A percentile compares a stretch with the other conserved stretches of the same genome.
These are phyloP conservation scores for Calonectria pteridis DNA, from an alignment of 2,329 filamentous ascomycete genomes.

Conservation along the genomic window DNA sequence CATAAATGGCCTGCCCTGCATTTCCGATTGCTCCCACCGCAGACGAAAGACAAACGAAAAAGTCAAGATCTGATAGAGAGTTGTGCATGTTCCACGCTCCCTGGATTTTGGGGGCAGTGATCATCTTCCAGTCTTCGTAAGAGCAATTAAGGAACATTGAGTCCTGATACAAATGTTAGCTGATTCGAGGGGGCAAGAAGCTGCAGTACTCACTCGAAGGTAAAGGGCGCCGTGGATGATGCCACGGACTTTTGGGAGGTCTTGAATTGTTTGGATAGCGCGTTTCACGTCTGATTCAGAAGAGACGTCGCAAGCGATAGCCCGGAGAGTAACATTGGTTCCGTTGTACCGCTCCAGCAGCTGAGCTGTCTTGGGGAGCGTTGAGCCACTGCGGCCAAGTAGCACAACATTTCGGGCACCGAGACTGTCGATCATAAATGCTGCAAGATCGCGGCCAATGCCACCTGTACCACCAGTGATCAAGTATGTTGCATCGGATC, in stretches of 20 bases:
- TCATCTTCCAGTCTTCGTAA: conserved; percentile 45
- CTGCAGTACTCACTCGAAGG: background rate
- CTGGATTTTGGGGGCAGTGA: conserved; percentile 46
- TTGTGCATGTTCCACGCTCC: conserved; percentile 53
- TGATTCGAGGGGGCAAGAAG: conserved; percentile 16
- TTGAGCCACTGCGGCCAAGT: conserved; percentile 38
- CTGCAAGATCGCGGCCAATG: conserved; percentile 58
- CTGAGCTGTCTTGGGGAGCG: background rate
- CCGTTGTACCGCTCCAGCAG: background rate
- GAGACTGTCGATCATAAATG: conserved; percentile 57
- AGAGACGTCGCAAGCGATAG: background rate
- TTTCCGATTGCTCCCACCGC: conserved; percentile 49
- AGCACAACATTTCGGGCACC: conserved; percentile 59
- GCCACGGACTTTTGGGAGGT: conserved; percentile 1
- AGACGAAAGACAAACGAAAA: conserved; percentile 53
- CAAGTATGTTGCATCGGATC: conserved; percentile 50
- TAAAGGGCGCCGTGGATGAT: conserved; percentile 6
- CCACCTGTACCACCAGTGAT: conserved; percentile 61
- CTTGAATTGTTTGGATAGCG: background rate
- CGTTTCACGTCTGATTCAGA: background rate
- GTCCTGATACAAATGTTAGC: conserved; percentile 14
- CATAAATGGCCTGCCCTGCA: conserved; percentile 54
- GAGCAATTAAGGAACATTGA: conserved; percentile 49
- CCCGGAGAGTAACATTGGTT: background rate
- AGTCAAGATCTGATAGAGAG: conserved; percentile 42